Percentiles rank a stretch among this genome's conserved stretches.
These are phyloP conservation scores for Pluteus cervinus DNA, from an alignment of 768 basidiomycete genomes.

Conservation along the genomic window DNA sequence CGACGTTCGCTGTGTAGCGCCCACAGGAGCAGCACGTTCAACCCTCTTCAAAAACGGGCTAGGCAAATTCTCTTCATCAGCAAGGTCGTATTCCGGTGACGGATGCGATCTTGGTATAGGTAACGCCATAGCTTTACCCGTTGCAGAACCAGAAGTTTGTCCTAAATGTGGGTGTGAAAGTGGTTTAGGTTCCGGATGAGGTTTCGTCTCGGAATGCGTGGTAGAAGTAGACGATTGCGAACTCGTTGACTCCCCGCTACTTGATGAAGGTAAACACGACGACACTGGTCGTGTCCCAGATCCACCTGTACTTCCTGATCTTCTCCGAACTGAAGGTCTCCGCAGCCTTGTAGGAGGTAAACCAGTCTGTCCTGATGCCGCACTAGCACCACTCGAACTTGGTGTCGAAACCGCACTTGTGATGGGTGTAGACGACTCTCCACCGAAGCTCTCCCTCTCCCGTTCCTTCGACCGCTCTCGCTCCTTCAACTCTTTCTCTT, in stretches of 20 bases:
- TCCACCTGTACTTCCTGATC: slow-evolving; percentile 14
- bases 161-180: slow-evolving; percentile 39
- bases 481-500: too few relatives aligned
- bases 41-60: slow-evolving; percentile 72
- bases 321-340: slow-evolving; percentile 49
- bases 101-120: slow-evolving; percentile 21
- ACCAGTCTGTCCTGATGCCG: slow-evolving; percentile 4
- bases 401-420: slow-evolving; percentile 5
- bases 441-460: slow-evolving; percentile 16
- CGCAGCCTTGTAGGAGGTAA: slow-evolving; percentile 46
- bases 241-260: not conserved
- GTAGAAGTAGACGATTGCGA: slow-evolving; percentile 5
- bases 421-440: slow-evolving; percentile 6
- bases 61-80: slow-evolving; percentile 80
- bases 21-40: slow-evolving; percentile 25
- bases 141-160: slow-evolving; percentile 11
- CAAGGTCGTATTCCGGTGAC: slow-evolving; percentile 55
- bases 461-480: slow-evolving; percentile 17
- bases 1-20: slow-evolving; percentile 2
- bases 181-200: slow-evolving; percentile 28
- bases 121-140: slow-evolving; percentile 12
- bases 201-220: slow-evolving; percentile 12
- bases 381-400: slow-evolving; percentile 8
- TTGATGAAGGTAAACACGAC: slow-evolving; percentile 3
- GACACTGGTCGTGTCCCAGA: not conserved